Percentiles rank a stretch among this genome's conserved stretches.
Conservation (phyloP, 176 grass and related monocot species). For the Triticum dicoccoides region DNA sequence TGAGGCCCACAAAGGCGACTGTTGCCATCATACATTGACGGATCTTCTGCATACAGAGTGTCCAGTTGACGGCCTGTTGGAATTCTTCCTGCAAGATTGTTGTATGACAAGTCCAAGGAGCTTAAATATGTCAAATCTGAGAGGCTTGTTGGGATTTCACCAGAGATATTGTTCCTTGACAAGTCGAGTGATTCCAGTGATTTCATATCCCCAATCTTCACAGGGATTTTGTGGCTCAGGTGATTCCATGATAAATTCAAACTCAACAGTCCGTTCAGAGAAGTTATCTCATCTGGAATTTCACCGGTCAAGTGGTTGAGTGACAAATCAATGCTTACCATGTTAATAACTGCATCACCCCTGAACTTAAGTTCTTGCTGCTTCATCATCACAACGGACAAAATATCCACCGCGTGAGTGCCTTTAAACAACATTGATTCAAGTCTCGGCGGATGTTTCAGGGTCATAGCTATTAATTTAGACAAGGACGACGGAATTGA, state of each 20-base stretch:
- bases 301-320: not conserved
- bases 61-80: slow-evolving; percentile 36
- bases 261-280: not conserved
- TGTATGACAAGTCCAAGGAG: slow-evolving; percentile 34
- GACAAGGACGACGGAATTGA: slow-evolving; percentile 17
- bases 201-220: slow-evolving; percentile 11
- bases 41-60: slow-evolving; percentile 14
- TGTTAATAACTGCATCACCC: not conserved
- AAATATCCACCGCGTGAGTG: not conserved
- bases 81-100: slow-evolving; percentile 36
- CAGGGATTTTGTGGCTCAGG: not conserved
- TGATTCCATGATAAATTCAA: not conserved
- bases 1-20: slow-evolving; percentile 18
- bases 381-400: not conserved
- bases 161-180: slow-evolving; percentile 23
- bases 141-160: slow-evolving; percentile 16
- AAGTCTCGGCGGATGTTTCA: not conserved
- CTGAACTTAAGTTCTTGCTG: not conserved
- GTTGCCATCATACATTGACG: slow-evolving; percentile 30
- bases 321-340: not conserved
- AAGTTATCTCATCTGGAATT: not conserved
- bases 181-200: slow-evolving; percentile 56
- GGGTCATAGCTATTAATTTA: slow-evolving; percentile 24
- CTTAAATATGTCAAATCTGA: slow-evolving; percentile 19
- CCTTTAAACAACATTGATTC: not conserved